Percentiles rank a stretch among this genome's conserved stretches.
Conservation (phyloP, 2,329 filamentous ascomycete genomes). For the Colletotrichum sp. region DNA sequence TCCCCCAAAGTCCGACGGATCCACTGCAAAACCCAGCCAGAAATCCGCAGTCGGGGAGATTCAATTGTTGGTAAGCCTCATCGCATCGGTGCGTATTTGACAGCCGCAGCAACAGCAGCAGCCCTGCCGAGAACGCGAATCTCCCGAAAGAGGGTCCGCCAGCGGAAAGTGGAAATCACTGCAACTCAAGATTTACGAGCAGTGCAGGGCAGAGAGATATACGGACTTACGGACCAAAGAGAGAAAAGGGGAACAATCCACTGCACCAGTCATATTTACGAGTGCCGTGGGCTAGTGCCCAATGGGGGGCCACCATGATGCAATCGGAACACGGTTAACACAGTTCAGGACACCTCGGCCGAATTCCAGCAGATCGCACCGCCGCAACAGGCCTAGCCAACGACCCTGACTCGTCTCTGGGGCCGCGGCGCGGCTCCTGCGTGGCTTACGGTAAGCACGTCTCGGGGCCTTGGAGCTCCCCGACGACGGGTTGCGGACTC, state of each 20-base stretch:
- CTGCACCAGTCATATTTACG: background rate
- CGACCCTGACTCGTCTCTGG: background rate
- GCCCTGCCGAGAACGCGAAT: background rate
- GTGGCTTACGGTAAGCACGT: background rate
- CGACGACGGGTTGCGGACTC: background rate
- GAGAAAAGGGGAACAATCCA: background rate
- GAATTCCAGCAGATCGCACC: background rate
- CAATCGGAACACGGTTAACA: background rate
- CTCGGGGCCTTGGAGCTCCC: conserved; percentile 1
- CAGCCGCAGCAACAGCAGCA: background rate
- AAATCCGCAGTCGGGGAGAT: background rate
- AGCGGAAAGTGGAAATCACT: background rate
- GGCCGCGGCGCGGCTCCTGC: background rate
- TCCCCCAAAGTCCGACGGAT: background rate
- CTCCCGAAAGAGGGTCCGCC: background rate
- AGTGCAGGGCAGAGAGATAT: background rate
- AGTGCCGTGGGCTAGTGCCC: background rate
- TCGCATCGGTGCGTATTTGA: background rate
- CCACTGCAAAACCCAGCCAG: background rate
- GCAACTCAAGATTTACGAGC: conserved; percentile 12
- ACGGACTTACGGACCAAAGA: background rate
- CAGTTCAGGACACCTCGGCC: background rate
- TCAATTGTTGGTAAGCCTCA: background rate
- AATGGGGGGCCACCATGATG: background rate
- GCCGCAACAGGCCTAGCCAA: background rate